Percentiles rank a stretch among this genome's conserved stretches.
Conservation (phyloP, 1,284 basidiomycete genomes). For the Naganishia albida region DNA sequence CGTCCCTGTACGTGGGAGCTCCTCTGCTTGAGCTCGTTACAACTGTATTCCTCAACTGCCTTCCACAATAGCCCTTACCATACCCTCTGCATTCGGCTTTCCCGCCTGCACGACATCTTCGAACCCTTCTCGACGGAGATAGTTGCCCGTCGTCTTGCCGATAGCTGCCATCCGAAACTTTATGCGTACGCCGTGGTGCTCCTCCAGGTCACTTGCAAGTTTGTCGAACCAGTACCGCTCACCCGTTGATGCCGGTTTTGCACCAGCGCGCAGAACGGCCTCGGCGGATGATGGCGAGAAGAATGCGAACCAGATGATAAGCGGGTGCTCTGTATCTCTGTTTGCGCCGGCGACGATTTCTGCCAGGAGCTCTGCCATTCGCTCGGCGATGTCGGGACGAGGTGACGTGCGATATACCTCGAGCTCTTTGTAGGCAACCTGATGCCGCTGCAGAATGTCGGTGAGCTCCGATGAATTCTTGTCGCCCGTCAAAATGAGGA, state of each 20-base stretch:
- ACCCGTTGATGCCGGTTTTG: neutral
- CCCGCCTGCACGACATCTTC: constrained; percentile 45
- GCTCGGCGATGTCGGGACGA: constrained; percentile 2
- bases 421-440: neutral
- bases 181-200: neutral
- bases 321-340: neutral
- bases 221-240: constrained; percentile 1
- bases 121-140: constrained; percentile 34
- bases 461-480: constrained; percentile 30
- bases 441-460: constrained; percentile 1
- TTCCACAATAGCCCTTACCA: constrained; percentile 36
- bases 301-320: constrained; percentile 43
- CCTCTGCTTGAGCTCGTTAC: neutral
- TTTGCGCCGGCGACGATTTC: neutral
- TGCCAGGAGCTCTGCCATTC: neutral
- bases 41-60: neutral
- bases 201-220: neutral
- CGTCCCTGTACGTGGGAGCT: too few relatives aligned
- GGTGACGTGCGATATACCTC: constrained; percentile 27
- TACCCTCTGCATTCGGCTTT: constrained; percentile 43
- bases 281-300: constrained; percentile 49
- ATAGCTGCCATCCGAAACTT: constrained; percentile 42
- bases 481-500: constrained; percentile 32
- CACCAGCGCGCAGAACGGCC: constrained; percentile 35
- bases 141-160: constrained; percentile 47